phyloP scores from a whole-genome alignment of 2,329 filamentous ascomycete species.

The Chrysoporthe deuterocubensis region DNA sequence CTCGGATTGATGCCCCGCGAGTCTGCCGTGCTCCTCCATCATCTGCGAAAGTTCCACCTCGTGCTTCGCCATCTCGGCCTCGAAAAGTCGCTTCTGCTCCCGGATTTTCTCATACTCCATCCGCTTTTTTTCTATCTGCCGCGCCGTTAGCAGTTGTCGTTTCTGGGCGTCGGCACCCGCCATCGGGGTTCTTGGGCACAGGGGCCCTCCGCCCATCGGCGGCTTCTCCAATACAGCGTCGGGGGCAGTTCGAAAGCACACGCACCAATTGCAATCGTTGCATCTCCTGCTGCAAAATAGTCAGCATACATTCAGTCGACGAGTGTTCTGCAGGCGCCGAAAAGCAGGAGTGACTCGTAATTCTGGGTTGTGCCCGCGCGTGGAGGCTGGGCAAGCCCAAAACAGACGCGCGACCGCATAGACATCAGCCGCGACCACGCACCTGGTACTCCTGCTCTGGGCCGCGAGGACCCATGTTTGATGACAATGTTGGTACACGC shows the following conservation, averaged over 20 bases:
- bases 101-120: constrained; percentile 89
- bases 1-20: constrained; percentile 82
- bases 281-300: constrained; percentile 53
- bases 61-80: constrained; percentile 88
- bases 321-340: not conserved
- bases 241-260: constrained; percentile 12
- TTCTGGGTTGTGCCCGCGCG: constrained; percentile 12
- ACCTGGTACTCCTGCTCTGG: constrained; percentile 53
- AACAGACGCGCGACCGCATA: constrained; percentile 22
- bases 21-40: constrained; percentile 73
- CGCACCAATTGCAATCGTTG: constrained; percentile 76
- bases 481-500: constrained; percentile 75
- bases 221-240: not conserved
- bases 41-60: constrained; percentile 85
- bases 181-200: constrained; percentile 20
- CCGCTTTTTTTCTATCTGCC: constrained; percentile 89
- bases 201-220: not conserved
- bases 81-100: constrained; percentile 86
- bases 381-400: constrained; percentile 22
- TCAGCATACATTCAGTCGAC: constrained; percentile 12
- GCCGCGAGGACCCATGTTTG: constrained; percentile 58
- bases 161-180: constrained; percentile 14
- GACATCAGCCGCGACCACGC: constrained; percentile 19
- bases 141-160: constrained; percentile 23
- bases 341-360: not conserved